Evolutionary conservation across 768 basidiomycete species (phyloP).

Genomic region (Pulveroboletus frians): DNA sequence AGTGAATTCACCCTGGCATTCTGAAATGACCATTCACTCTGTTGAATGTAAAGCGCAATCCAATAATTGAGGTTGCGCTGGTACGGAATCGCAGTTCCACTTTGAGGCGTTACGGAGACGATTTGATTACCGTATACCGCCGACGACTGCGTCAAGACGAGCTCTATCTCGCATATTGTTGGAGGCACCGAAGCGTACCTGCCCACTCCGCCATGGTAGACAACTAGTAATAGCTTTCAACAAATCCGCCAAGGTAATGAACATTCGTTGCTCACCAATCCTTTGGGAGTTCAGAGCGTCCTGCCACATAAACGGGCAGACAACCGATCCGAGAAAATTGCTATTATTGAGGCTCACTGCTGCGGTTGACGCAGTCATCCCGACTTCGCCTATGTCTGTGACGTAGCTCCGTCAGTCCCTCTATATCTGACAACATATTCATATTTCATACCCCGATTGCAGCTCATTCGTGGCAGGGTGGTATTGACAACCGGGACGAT

Average conservation of each 20-base stretch:
- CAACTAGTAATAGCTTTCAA: neutral
- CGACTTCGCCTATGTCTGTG: neutral
- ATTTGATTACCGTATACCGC: neutral
- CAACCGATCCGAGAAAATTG: neutral
- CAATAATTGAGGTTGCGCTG: neutral
- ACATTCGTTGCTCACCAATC: too few relatives aligned
- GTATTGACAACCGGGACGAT: neutral
- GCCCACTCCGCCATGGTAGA: conserved; percentile 1
- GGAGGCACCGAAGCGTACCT: neutral
- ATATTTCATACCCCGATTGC: neutral
- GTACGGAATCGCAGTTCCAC: neutral
- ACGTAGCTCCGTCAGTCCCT: neutral
- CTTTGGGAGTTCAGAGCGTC: too few relatives aligned
- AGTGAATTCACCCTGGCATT: neutral
- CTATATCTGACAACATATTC: too few relatives aligned
- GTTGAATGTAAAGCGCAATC: neutral
- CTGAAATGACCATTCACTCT: neutral
- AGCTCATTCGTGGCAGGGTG: neutral
- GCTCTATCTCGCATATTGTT: conserved; percentile 4
- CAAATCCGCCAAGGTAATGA: neutral
- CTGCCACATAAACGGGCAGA: neutral
- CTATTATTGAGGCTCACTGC: neutral
- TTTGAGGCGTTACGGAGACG: neutral
- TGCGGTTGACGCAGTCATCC: neutral
- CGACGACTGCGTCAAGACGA: neutral